phyloP scores from a whole-genome alignment of 1,284 basidiomycete genomes.

The Chondrostereum purpureum region DNA sequence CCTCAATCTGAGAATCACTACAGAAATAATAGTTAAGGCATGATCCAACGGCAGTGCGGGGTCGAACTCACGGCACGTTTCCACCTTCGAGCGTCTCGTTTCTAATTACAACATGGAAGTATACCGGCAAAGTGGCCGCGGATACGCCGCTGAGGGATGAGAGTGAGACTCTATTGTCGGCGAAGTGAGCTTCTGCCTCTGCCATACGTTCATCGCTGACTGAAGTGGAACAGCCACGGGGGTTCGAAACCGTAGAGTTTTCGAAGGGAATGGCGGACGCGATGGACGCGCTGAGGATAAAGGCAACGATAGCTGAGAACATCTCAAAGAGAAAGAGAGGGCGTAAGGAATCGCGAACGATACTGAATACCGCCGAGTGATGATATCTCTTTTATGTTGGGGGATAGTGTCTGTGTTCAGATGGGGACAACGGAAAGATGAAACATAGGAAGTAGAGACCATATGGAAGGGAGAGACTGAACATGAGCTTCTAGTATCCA shows the following conservation, averaged over 20 bases:
- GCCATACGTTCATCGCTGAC: slow-evolving; percentile 30
- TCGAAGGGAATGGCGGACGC: neutral
- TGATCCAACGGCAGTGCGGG: neutral
- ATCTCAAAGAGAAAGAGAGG: too few relatives aligned
- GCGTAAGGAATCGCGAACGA: too few relatives aligned
- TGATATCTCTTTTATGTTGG: too few relatives aligned
- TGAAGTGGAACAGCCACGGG: slow-evolving; percentile 31
- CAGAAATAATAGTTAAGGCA: neutral
- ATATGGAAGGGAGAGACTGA: too few relatives aligned
- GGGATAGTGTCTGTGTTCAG: too few relatives aligned
- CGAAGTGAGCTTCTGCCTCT: slow-evolving; percentile 37
- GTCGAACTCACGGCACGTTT: slow-evolving; percentile 35
- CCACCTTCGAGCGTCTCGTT: slow-evolving; percentile 33
- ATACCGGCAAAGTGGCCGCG: slow-evolving; percentile 18
- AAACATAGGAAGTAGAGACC: too few relatives aligned
- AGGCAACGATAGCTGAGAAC: neutral
- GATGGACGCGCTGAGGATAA: neutral
- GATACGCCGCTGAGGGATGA: neutral
- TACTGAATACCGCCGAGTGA: too few relatives aligned
- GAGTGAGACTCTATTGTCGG: slow-evolving; percentile 27
- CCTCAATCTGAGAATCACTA: slow-evolving; percentile 28
- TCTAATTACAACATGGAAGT: slow-evolving; percentile 42
- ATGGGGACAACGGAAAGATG: too few relatives aligned
- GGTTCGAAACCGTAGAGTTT: neutral
- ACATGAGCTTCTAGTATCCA: too few relatives aligned